These are phyloP conservation scores for Tulasnella sp. DNA, from an alignment of 768 basidiomycete genomes.

Conservation along the genomic window DNA sequence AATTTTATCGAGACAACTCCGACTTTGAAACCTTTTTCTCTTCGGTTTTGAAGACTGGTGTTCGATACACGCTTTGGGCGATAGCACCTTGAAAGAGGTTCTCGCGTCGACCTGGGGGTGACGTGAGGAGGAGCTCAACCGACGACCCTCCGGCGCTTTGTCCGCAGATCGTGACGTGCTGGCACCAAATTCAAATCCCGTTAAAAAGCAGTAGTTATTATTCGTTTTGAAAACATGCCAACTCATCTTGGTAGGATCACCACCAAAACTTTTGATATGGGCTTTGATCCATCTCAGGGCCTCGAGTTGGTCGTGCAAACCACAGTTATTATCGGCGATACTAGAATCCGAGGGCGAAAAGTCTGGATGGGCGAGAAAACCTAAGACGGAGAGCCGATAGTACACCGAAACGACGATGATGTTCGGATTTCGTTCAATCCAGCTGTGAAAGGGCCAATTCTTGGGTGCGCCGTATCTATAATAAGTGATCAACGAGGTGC, in stretches of 20 bases:
- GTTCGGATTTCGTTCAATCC: constrained; percentile 49
- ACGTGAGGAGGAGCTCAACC: constrained; percentile 48
- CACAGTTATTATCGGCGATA: constrained; percentile 41
- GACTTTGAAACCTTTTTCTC: constrained; percentile 35
- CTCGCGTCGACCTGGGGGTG: constrained; percentile 27
- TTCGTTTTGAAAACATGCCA: background rate
- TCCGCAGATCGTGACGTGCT: constrained; percentile 41
- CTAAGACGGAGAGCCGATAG: constrained; percentile 52
- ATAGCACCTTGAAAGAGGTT: constrained; percentile 44
- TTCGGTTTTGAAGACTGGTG: constrained; percentile 40
- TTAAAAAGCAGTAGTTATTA: too few relatives aligned
- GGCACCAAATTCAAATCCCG: background rate
- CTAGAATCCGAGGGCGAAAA: constrained; percentile 28
- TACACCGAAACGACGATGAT: constrained; percentile 57
- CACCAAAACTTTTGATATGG: constrained; percentile 32
- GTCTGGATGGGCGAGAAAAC: constrained; percentile 46
- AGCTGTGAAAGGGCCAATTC: constrained; percentile 45
- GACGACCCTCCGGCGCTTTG: constrained; percentile 46
- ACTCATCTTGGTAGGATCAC: constrained; percentile 25
- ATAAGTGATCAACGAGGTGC: background rate
- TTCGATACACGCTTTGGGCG: constrained; percentile 49
- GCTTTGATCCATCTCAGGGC: constrained; percentile 32
- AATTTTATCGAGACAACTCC: background rate
- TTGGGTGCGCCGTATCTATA: constrained; percentile 13
- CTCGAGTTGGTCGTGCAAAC: constrained; percentile 43